Base-by-base conservation (phyloP, 192 early-diverging fungal genomes). In the Podila horticola region DNA sequence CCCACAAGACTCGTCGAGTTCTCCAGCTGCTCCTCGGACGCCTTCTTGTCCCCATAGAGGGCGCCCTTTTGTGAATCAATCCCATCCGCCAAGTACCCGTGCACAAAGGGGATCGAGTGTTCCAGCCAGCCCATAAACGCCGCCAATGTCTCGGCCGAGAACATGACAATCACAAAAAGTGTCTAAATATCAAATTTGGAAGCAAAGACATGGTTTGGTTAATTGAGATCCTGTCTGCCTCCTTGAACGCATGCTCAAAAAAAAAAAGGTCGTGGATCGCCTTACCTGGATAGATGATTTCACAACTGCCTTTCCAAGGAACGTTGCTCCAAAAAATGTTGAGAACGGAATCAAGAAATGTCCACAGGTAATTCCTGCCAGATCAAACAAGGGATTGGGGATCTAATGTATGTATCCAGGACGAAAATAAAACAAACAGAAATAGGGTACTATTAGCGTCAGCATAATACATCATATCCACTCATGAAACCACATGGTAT, bases 321-420 rank as follows among this genome's bases (percentile, higher is more conserved):
- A 91, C 5, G 97, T 98, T 0, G 97, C 97, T 1, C 95, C 95
- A 84, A 97, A 98, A 84, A 97, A 98, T 9, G 96, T 98, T 74
- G 88, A 86, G 79, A 98, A 97, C 20, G 96, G 95, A 1, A 98
- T 90, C 50, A 91, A 75, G 73, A 97, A 97, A 74, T 95, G 93
- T 0, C 97, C 97, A 74, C 96, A 97, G 7, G 96, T 92, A 51
- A 98, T 97, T 24, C 97, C 97, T 41, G 97, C 97, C 41, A 98
- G 87, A 71, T 98, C 97, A 84, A 98, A 98, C 51, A 98, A 84
- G 17, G 96, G 96, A 66, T 98, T 98, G n/a, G 97, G 97, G 66
- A 98, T 94, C 85, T 93, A 76, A 17, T 36, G 10, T 31, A 38
- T 38, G 36, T 29, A 58, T 19, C 13, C 20, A 1, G 10, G 33